Evolutionary conservation across 371 early-diverging fungal species (phyloP).

Genomic region (Mortierella sp.): DNA sequence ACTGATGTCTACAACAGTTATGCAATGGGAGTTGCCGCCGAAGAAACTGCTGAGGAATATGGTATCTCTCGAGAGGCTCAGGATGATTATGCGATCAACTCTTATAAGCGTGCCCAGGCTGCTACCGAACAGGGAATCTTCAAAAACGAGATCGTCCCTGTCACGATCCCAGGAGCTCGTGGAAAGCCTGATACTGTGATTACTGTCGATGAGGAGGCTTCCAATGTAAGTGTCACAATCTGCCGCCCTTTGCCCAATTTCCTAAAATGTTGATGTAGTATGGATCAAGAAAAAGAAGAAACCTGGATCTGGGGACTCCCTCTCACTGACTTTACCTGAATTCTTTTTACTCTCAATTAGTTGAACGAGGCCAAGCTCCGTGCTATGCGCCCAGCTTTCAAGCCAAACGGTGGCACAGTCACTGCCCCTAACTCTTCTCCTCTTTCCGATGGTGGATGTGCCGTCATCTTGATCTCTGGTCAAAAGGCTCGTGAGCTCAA

Average conservation of each 20-base stretch:
- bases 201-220: slow-evolving; percentile 81
- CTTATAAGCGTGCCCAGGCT: slow-evolving; percentile 90
- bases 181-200: slow-evolving; percentile 88
- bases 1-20: slow-evolving; percentile 89
- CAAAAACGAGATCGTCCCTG: slow-evolving; percentile 89
- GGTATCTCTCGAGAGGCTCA: slow-evolving; percentile 83
- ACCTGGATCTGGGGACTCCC: slow-evolving; percentile 23
- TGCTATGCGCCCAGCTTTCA: slow-evolving; percentile 91
- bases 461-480: slow-evolving; percentile 87
- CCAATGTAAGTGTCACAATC: slow-evolving; percentile 55
- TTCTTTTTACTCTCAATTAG: slow-evolving; percentile 5
- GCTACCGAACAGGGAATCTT: slow-evolving; percentile 80
- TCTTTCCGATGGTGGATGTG: slow-evolving; percentile 95
- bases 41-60: slow-evolving; percentile 89
- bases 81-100: slow-evolving; percentile 90
- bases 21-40: slow-evolving; percentile 96
- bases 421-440: slow-evolving; percentile 97
- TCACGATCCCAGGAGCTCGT: slow-evolving; percentile 83
- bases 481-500: slow-evolving; percentile 78
- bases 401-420: slow-evolving; percentile 85
- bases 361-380: slow-evolving; percentile 82
- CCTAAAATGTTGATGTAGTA: no score
- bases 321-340: no score
- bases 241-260: no score
- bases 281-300: no score